Evolutionary conservation across 305 asterid species (phyloP), one percentile per base, ranked within the genome.

Genomic region (Solanum chacoense): DNA sequence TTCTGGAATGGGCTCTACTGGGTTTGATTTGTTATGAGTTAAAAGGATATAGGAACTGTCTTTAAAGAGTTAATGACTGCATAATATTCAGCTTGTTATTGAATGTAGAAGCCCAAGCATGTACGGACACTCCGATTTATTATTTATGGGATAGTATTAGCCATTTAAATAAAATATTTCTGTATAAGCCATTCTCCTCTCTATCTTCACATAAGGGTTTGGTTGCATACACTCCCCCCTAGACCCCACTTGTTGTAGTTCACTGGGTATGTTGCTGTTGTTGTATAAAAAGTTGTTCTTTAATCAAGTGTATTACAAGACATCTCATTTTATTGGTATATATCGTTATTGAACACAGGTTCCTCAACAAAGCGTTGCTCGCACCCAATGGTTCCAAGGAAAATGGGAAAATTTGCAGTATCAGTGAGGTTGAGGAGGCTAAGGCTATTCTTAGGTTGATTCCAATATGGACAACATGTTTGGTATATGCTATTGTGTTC

Each of bases 381-480:
- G 50, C 86, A 18, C 86, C 85, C 22, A 74, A 79, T 71, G 89
- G 89, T 65, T 87, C 86, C 79, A 34, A 59, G 50, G 90, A 79
- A 74, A 74, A 71, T 18, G 77, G 88, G 9, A 74, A 86, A 80
- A 71, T 69, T 42, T 83, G 88, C 67, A 89, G 59, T n/a, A 65
- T 84, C 35, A 12, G 11, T 1, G 90, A 91, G 38, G 90, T 89
- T 67, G 89, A 86, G 22, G 91, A 91, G 80, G 92, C 90, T 6
- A 91, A 90, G 89, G 88, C 92, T 79, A 13, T 91, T 89, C 91
- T 89, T 22, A 55, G 91, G 85, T 86, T 90, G 84, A 71, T 89
- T 88, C 93, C 93, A 22, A 89, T 90, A 88, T 90, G 93, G 92
- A 69, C 42, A 2, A 81, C 90, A 7, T 90, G 92, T 72, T 90